Conservation (phyloP, 768 basidiomycete species). For the Lyophyllum atratum region DNA sequence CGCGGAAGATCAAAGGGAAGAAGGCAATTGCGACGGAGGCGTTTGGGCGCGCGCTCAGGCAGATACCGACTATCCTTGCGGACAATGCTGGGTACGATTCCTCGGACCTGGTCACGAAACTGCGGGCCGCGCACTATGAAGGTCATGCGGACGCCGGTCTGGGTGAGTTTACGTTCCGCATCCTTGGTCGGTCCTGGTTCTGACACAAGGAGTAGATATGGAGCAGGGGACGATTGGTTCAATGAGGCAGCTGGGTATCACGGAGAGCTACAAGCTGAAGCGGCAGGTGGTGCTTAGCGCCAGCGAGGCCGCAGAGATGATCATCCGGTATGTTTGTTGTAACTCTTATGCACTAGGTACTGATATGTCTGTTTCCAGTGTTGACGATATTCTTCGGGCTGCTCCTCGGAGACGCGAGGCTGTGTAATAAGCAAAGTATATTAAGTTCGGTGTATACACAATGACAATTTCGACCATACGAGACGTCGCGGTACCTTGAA, state of each 20-base stretch:
- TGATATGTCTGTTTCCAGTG: slow-evolving; percentile 42
- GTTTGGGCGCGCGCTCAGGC: slow-evolving; percentile 84
- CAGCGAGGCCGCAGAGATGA: slow-evolving; percentile 98
- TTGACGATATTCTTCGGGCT: slow-evolving; percentile 89
- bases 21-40: slow-evolving; percentile 95
- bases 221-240: slow-evolving; percentile 80
- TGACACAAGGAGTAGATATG: slow-evolving; percentile 66
- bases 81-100: slow-evolving; percentile 99
- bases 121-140: slow-evolving; percentile 94
- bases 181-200: not conserved
- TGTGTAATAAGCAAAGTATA: slow-evolving; percentile 39
- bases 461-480: not conserved
- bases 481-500: no score
- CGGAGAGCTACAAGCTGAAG: slow-evolving; percentile 98
- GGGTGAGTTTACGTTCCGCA: slow-evolving; percentile 47
- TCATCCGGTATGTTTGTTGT: slow-evolving; percentile 68
- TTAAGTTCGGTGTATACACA: not conserved
- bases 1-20: slow-evolving; percentile 85
- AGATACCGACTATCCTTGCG: slow-evolving; percentile 95
- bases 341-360: not conserved
- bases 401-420: slow-evolving; percentile 87
- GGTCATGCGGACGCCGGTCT: slow-evolving; percentile 85
- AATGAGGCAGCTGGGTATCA: slow-evolving; percentile 86
- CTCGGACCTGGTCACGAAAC: slow-evolving; percentile 87
- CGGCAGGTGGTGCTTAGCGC: slow-evolving; percentile 93